These are phyloP conservation scores for Sinapis alba DNA, from an alignment of 441 rosid genomes.

Conservation along the genomic window DNA sequence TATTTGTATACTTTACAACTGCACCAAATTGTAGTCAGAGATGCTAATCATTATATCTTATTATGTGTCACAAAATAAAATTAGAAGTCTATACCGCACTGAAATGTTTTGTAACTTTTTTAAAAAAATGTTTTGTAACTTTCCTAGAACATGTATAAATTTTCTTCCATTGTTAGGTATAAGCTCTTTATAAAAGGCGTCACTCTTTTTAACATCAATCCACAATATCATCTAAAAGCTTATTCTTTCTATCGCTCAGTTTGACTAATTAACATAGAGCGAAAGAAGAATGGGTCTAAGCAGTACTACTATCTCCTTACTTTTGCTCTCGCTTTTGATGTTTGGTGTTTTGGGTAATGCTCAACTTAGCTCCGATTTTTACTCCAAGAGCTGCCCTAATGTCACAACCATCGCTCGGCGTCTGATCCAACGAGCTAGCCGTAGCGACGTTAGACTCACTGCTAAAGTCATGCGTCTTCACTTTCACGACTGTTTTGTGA, in stretches of 20 bases:
- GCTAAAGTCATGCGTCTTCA: slow-evolving; percentile 78
- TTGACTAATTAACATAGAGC: not conserved
- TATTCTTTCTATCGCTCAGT: slow-evolving; percentile 1
- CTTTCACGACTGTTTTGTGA: slow-evolving; percentile 87
- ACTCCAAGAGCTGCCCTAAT: slow-evolving; percentile 55
- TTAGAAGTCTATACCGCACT: not conserved
- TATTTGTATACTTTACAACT: not conserved
- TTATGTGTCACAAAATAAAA: not conserved
- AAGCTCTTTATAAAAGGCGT: slow-evolving; percentile 30
- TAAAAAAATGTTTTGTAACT: not conserved
- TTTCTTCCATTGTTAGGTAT: slow-evolving; percentile 13
- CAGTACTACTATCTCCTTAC: slow-evolving; percentile 1
- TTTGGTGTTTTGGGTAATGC: slow-evolving; percentile 28
- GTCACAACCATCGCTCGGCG: slow-evolving; percentile 33
- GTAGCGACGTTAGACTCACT: slow-evolving; percentile 60
- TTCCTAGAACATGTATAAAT: slow-evolving; percentile 2
- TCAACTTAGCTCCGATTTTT: slow-evolving; percentile 51
- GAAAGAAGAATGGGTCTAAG: slow-evolving; percentile 26
- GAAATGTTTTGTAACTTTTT: not conserved
- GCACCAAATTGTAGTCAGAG: not conserved
- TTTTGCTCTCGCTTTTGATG: slow-evolving; percentile 8
- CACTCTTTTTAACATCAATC: slow-evolving; percentile 11
- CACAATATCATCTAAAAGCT: slow-evolving; percentile 17
- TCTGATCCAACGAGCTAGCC: slow-evolving; percentile 43
- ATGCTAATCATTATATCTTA: not conserved